Evolutionary conservation across 2,329 filamentous ascomycete species (phyloP), one percentile per base, ranked within the genome.

Genomic region (Amylocarpus encephaloides): DNA sequence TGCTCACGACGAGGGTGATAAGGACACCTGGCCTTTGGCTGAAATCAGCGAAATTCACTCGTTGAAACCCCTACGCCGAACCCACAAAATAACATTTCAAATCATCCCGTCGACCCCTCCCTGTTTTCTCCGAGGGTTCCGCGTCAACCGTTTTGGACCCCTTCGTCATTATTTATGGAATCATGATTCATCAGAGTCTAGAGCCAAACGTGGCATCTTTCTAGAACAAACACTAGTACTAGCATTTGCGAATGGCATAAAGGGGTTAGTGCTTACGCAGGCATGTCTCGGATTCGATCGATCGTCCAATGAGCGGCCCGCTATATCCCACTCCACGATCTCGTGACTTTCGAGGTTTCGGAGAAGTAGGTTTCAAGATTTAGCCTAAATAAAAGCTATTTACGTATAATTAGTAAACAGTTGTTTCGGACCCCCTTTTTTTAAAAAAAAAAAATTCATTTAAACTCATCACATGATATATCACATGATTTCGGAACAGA

Each of bases 181-280:
- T 34, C 1, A 10, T 13, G 29, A 35, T 22, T 15, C 29, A 32
- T 32, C 11, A 11, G n/a, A n/a, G 7, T 12, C 22, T 32, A 33
- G n/a, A 33, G 13, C 29, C 30, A 11, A 34, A 18, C 29, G 16
- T 34, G 32, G 43, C 15, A 45, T 18, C 18, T 35, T 45, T 45
- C 43, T 45, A 45, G 43, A 45, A 45, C 30, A 18, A 45, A 45
- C 30, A 18, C 34, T n/a, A 35, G 29, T 10, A 36, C 16, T 3
- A 34, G 43, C 18, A 16, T 29, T 18, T 15, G 15, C 4, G 22
- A 43, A 4, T 7, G 22, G 22, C 22, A 4, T 26, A 26, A 26
- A 26, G 9, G 19, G 19, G 32, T 35, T 45, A 45, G 43, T 35
- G 43, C 43, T 35, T 45, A 45, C 32, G 43, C 32, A 36, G n/a